These are phyloP conservation scores for Myrica gale DNA, from an alignment of 306 rosid genomes.

Conservation along the genomic window DNA sequence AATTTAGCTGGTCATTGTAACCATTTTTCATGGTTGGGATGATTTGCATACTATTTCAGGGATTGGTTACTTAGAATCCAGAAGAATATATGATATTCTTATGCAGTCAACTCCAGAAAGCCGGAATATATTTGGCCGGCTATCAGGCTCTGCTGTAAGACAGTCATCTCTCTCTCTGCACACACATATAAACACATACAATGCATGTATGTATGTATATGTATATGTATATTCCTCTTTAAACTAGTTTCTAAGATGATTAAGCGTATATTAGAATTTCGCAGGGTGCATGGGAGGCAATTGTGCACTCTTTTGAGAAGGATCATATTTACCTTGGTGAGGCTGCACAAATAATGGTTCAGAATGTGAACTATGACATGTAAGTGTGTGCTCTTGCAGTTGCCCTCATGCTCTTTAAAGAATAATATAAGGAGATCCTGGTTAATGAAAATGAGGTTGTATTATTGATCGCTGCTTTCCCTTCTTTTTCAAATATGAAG, in stretches of 20 bases:
- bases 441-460: constrained; percentile 9
- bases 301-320: constrained; percentile 68
- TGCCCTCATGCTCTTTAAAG: constrained; percentile 1
- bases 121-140: constrained; percentile 85
- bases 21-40: constrained; percentile 1
- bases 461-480: constrained; percentile 9
- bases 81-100: constrained; percentile 62
- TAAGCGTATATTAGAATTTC: constrained; percentile 6
- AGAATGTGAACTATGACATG: constrained; percentile 94
- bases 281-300: constrained; percentile 91
- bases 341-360: constrained; percentile 83
- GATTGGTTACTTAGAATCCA: constrained; percentile 82
- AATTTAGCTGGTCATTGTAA: background rate
- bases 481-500: constrained; percentile 36
- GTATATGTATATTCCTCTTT: background rate
- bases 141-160: constrained; percentile 85
- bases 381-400: constrained; percentile 39
- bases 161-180: background rate
- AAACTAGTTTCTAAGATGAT: background rate
- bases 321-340: constrained; percentile 91
- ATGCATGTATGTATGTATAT: too few relatives aligned
- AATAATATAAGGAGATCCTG: background rate
- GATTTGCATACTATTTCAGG: constrained; percentile 45
- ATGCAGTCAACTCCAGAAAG: constrained; percentile 74
- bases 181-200: too few relatives aligned